Evolutionary conservation across 305 asterid species (phyloP).

Genomic region (Caryopteris hybrid): DNA sequence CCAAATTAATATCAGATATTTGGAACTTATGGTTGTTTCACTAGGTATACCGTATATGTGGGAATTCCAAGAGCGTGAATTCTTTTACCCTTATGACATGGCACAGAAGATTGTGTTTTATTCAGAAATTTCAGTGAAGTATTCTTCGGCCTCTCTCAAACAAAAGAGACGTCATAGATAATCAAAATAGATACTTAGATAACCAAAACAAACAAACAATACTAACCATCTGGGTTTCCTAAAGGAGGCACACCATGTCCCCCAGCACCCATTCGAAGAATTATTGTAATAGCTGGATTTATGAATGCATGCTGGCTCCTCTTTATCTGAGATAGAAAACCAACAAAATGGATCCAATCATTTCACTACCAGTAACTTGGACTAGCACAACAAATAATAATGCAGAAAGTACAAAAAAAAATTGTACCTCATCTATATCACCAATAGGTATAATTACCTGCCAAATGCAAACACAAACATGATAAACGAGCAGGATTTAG

Average conservation of each 20-base stretch:
- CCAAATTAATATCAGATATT: neutral
- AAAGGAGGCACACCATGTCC: conserved; percentile 99
- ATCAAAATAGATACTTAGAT: neutral
- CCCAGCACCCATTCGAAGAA: conserved; percentile 97
- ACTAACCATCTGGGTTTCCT: conserved; percentile 98
- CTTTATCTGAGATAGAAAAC: conserved; percentile 58
- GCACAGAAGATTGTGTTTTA: conserved; percentile 1
- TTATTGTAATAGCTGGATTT: conserved; percentile 90
- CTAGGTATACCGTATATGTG: neutral
- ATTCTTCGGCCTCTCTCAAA: conserved; percentile 15
- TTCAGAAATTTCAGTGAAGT: conserved; percentile 2
- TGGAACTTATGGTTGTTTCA: conserved; percentile 4
- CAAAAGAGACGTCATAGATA: conserved; percentile 5
- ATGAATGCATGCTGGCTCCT: conserved; percentile 93
- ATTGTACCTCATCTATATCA: conserved; percentile 77
- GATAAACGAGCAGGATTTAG: conserved; percentile 14
- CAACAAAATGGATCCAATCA: conserved; percentile 21
- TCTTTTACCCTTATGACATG: conserved; percentile 1
- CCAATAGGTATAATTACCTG: conserved; percentile 85
- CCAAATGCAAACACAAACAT: conserved; percentile 20
- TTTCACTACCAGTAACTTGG: conserved; percentile 9
- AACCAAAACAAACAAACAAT: conserved; percentile 13
- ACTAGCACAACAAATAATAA: neutral
- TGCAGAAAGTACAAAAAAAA: conserved; percentile 2
- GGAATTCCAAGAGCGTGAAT: neutral